Evolutionary conservation across 495 filamentous ascomycete genomes (phyloP).

Genomic region (Neurospora sp.): DNA sequence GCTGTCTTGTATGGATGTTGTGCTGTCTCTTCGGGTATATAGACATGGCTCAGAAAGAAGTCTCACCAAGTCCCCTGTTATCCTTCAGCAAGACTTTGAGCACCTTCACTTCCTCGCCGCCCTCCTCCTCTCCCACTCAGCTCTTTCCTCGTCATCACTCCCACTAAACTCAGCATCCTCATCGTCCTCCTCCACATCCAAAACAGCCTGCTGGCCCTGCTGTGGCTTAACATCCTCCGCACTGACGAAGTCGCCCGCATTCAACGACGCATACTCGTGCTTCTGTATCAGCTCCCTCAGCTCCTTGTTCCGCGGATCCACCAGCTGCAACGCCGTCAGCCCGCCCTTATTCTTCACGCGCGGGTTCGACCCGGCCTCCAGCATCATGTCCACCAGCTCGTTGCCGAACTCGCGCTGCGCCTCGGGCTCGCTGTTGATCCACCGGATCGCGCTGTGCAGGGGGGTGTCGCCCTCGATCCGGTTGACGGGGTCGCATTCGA

Average conservation of each 20-base stretch:
- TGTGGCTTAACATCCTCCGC: slow-evolving; percentile 21
- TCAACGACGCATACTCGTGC: slow-evolving; percentile 59
- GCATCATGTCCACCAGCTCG: slow-evolving; percentile 75
- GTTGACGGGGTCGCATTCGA: slow-evolving; percentile 88
- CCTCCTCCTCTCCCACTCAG: slow-evolving; percentile 39
- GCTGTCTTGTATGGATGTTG: neutral
- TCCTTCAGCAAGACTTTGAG: neutral
- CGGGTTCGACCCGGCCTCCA: slow-evolving; percentile 64
- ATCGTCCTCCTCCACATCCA: slow-evolving; percentile 24
- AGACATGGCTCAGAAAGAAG: neutral
- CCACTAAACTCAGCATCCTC: slow-evolving; percentile 43
- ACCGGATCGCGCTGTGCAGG: slow-evolving; percentile 78
- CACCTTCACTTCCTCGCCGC: slow-evolving; percentile 18
- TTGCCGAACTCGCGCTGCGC: slow-evolving; percentile 54
- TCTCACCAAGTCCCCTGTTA: neutral
- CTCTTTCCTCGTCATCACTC: slow-evolving; percentile 42
- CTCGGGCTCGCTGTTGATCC: slow-evolving; percentile 54
- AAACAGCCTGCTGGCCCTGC: slow-evolving; percentile 3
- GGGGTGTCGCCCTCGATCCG: slow-evolving; percentile 79
- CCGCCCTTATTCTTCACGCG: slow-evolving; percentile 55
- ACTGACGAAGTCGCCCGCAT: slow-evolving; percentile 39
- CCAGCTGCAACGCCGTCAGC: slow-evolving; percentile 57
- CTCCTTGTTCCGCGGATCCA: slow-evolving; percentile 59
- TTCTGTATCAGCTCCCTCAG: slow-evolving; percentile 60
- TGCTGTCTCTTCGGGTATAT: neutral